A percentile compares a stretch with the other conserved stretches of the same genome.
phyloP scores from a whole-genome alignment of 23 red algal genomes.

The Agarophyton chilense region DNA sequence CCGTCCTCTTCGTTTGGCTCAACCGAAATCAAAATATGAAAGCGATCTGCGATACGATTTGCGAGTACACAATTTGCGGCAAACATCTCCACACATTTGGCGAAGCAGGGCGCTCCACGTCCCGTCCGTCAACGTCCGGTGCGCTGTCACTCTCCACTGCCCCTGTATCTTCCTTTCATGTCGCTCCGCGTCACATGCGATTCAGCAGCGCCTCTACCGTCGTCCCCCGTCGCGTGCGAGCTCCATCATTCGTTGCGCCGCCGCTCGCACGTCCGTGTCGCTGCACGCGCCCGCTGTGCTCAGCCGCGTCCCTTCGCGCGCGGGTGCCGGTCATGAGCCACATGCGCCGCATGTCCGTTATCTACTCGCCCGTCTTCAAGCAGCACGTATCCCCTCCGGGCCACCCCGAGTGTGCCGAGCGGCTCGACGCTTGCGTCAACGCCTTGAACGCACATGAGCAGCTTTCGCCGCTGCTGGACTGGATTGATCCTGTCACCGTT shows the following conservation, averaged over 20 bases:
- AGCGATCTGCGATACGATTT: too few relatives aligned
- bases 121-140: too few relatives aligned
- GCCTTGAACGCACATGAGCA: slow-evolving; percentile 40
- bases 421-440: slow-evolving; percentile 48
- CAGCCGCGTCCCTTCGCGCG: neutral
- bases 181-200: neutral
- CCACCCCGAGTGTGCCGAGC: slow-evolving; percentile 83
- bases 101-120: too few relatives aligned
- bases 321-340: neutral
- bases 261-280: neutral
- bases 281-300: neutral
- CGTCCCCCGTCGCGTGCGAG: neutral
- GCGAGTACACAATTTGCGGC: too few relatives aligned
- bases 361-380: slow-evolving; percentile 73
- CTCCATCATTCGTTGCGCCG: neutral
- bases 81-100: too few relatives aligned
- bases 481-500: slow-evolving; percentile 24
- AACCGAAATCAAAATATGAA: too few relatives aligned
- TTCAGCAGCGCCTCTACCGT: neutral
- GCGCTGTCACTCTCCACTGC: too few relatives aligned
- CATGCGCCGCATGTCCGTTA: slow-evolving; percentile 56
- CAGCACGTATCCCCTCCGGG: slow-evolving; percentile 21
- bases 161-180: too few relatives aligned
- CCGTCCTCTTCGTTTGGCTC: too few relatives aligned
- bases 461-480: slow-evolving; percentile 41